phyloP scores from a whole-genome alignment of 768 basidiomycete genomes.

The Suillus alpinus region DNA sequence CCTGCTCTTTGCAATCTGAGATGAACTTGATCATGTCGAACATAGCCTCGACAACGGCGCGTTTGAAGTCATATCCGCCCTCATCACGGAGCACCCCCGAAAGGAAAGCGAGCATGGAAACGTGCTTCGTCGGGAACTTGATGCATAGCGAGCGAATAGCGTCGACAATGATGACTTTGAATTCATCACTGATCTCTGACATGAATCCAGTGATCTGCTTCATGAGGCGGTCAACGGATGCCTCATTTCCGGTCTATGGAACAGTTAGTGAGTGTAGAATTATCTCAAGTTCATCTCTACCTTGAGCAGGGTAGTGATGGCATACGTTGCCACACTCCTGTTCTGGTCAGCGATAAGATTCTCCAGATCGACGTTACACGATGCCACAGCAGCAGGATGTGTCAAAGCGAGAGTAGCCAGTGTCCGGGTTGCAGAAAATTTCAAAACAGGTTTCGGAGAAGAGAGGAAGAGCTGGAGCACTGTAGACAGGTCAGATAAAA shows the following conservation, averaged over 20 bases:
- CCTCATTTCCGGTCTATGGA: conserved; percentile 92
- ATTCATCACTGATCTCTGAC: conserved; percentile 99
- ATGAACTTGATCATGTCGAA: conserved; percentile 99
- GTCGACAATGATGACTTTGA: conserved; percentile 99
- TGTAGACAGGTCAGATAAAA: conserved; percentile 29
- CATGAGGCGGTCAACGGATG: conserved; percentile 97
- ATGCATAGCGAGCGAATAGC: conserved; percentile 97
- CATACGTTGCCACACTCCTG: conserved; percentile 95
- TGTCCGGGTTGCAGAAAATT: conserved; percentile 96
- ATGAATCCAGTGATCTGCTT: conserved; percentile 99
- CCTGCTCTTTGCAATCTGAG: conserved; percentile 92
- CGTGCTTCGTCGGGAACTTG: conserved; percentile 97
- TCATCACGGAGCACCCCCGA: conserved; percentile 96
- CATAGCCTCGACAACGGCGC: conserved; percentile 97
- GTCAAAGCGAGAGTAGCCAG: conserved; percentile 84
- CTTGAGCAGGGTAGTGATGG: conserved; percentile 97
- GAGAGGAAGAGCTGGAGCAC: conserved; percentile 95
- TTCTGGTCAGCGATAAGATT: conserved; percentile 94
- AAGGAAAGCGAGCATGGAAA: conserved; percentile 95
- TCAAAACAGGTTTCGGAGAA: conserved; percentile 90
- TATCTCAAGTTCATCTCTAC: conserved; percentile 32
- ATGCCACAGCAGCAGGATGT: conserved; percentile 82
- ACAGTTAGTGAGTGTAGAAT: conserved; percentile 7
- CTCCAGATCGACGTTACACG: conserved; percentile 96
- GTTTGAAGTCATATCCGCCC: conserved; percentile 99